A percentile compares a stretch with the other conserved stretches of the same genome.
phyloP scores from a whole-genome alignment of 1,284 basidiomycete species.

The Hypsizygus ulmarius region DNA sequence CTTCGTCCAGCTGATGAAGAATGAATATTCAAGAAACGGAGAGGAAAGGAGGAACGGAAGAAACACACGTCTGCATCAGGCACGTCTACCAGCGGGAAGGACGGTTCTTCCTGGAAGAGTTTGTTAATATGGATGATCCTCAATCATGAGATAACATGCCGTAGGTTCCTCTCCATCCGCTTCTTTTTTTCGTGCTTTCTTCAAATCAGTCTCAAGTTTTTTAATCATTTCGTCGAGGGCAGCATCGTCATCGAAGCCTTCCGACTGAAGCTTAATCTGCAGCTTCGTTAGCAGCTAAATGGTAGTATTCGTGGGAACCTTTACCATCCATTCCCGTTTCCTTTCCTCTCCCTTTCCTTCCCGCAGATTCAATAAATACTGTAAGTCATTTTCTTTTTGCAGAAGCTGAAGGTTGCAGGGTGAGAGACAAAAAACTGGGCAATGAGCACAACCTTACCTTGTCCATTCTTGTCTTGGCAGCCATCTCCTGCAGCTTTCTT shows the following conservation, averaged over 20 bases:
- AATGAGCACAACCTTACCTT: constrained; percentile 54
- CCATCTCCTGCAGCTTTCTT: constrained; percentile 86
- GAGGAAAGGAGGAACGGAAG: neutral
- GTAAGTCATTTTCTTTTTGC: constrained; percentile 83
- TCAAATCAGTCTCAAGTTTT: constrained; percentile 69
- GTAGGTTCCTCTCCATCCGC: constrained; percentile 57
- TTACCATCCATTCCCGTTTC: constrained; percentile 74
- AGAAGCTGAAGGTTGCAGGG: constrained; percentile 44
- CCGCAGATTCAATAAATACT: constrained; percentile 66
- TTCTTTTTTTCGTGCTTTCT: constrained; percentile 73
- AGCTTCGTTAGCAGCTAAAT: neutral
- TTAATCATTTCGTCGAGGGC: constrained; percentile 73
- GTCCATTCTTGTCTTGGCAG: constrained; percentile 83
- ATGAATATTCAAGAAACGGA: neutral
- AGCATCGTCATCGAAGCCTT: constrained; percentile 76
- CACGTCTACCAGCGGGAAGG: constrained; percentile 87
- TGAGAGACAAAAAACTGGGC: neutral
- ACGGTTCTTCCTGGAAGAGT: constrained; percentile 66
- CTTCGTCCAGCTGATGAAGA: constrained; percentile 75
- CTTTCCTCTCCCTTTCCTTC: constrained; percentile 66
- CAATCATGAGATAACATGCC: constrained; percentile 27
- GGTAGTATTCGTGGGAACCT: constrained; percentile 18
- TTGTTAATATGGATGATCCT: constrained; percentile 10
- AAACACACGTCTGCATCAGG: constrained; percentile 79
- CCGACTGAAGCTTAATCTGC: constrained; percentile 58